Evolutionary conservation across 345 rosid genomes (phyloP).

Genomic region (Salix arbutifolia): DNA sequence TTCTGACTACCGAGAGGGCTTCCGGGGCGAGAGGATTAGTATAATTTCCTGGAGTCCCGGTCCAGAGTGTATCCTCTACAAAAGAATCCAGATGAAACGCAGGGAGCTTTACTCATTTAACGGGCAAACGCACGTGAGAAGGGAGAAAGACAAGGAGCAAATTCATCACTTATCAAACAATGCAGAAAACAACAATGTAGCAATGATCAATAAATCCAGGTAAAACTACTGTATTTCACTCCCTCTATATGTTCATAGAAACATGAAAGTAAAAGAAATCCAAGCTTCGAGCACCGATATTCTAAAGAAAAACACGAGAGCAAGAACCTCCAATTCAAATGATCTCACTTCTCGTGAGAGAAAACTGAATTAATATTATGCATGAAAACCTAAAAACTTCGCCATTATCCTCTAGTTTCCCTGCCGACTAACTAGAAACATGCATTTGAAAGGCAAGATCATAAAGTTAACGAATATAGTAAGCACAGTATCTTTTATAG

Average conservation of each 20-base stretch:
- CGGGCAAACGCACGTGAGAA: background rate
- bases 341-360: background rate
- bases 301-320: background rate
- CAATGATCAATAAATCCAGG: background rate
- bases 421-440: no score
- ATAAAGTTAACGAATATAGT: no score
- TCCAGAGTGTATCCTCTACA: constrained; percentile 87
- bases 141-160: background rate
- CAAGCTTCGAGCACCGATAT: background rate
- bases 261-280: background rate
- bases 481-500: no score
- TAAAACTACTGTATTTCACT: background rate
- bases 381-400: no score
- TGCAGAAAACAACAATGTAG: background rate
- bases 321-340: background rate
- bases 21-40: constrained; percentile 56
- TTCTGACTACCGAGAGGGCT: constrained; percentile 63
- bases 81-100: background rate
- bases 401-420: no score
- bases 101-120: background rate
- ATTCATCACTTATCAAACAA: background rate
- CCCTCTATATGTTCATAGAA: background rate
- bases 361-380: no score
- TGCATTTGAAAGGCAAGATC: no score
- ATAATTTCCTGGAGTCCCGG: constrained; percentile 71